Evolutionary conservation across 768 basidiomycete genomes (phyloP), one percentile per base, ranked within the genome.

Genomic region (Clathrus columnatus): DNA sequence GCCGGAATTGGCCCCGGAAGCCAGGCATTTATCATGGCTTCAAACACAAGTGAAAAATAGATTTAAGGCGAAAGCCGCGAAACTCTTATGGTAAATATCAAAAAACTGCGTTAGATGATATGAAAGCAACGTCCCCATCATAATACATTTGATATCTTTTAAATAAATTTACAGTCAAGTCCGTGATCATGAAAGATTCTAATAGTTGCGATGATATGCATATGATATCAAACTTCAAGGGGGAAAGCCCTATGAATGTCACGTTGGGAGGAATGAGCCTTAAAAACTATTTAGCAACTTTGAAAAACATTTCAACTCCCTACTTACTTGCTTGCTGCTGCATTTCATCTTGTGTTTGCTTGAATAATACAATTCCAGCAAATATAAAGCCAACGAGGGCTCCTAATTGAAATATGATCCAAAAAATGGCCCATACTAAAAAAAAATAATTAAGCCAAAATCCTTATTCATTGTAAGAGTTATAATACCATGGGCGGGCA

Each of bases 351-450:
- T 70, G 65, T 11, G 81, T 76, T 50, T 75, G 72, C 79, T 90
- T 89, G 80, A 95, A 97, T 4, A 82, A 81, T 56, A 74, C 79
- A 36, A 95, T 82, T 16, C 93, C 93, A 7, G 92, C 70, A 54
- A 95, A 75, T 4, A 85, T 74, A 64, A 93, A 93, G 10, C 82
- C 85, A 48, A 83, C 82, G 47, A 94, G 76, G 8, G 83, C 81
- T 1, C 77, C 80, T 26, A 87, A 62, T 62, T 90, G 82, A 68
- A 92, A 93, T 4, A 85, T 54, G 51, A 93, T 82, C 92, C 91
- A 95, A 48, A 89, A 70, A 7, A 81, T 71, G 5, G 88, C 91
- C 92, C 92, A 95, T 45, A 84, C 90, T 91, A 62, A 21, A 29
- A 30, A 29, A 11, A 10, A 32, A 14, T 28, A 36, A 28, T 10